phyloP scores from a whole-genome alignment of 495 filamentous ascomycete species.

The Ramalina peruviana region DNA sequence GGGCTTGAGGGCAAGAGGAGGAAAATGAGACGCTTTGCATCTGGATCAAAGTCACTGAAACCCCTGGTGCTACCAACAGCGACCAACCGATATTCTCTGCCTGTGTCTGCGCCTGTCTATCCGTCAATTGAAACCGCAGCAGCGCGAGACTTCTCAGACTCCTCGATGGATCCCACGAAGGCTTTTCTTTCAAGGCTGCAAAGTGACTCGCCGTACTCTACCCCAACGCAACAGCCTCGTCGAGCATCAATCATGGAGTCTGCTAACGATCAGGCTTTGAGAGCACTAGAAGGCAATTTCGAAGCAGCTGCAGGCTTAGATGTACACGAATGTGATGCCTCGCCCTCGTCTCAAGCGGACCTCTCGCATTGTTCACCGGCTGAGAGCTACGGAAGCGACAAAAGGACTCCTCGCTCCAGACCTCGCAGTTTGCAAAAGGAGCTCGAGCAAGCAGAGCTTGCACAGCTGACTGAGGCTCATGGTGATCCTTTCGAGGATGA shows the following conservation, averaged over 20 bases:
- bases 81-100: constrained; percentile 8
- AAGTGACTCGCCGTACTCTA: constrained; percentile 9
- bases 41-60: constrained; percentile 24
- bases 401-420: not conserved
- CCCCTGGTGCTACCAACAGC: constrained; percentile 22
- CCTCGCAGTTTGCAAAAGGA: constrained; percentile 14
- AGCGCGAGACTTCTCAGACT: constrained; percentile 6
- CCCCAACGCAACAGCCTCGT: constrained; percentile 8
- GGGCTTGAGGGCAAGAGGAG: constrained; percentile 12
- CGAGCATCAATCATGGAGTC: constrained; percentile 4
- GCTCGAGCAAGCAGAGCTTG: constrained; percentile 8
- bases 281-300: constrained; percentile 17
- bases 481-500: constrained; percentile 1
- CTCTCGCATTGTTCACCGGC: constrained; percentile 3
- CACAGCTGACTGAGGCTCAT: not conserved
- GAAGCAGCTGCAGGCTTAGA: not conserved
- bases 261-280: constrained; percentile 18
- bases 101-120: constrained; percentile 17
- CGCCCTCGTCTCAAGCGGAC: not conserved
- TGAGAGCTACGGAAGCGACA: constrained; percentile 2
- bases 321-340: not conserved
- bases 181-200: constrained; percentile 10
- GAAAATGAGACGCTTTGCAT: constrained; percentile 25
- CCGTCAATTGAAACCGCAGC: constrained; percentile 3
- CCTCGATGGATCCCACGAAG: constrained; percentile 11